phyloP scores from a whole-genome alignment of 148 eudicot species.

The Linanthus parryae region DNA sequence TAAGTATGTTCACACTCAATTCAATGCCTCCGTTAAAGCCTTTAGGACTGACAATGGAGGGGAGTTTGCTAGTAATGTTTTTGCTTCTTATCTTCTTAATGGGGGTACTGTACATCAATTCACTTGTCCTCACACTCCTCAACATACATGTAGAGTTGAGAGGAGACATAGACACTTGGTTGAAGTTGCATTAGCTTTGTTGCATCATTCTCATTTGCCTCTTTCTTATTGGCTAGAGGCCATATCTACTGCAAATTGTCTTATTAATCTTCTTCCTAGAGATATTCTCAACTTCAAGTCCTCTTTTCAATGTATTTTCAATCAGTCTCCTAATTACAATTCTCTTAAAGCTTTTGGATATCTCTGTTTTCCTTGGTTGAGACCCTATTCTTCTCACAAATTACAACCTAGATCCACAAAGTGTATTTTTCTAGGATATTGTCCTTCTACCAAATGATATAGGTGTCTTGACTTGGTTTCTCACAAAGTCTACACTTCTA shows the following conservation, averaged over 20 bases:
- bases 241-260: neutral
- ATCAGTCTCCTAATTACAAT: neutral
- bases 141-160: too few species aligned
- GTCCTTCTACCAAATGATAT: neutral
- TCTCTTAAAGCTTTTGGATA: neutral
- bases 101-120: too few species aligned
- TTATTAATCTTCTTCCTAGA: neutral
- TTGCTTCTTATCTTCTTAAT: too few species aligned
- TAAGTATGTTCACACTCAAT: too few species aligned
- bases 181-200: neutral
- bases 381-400: neutral
- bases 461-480: neutral
- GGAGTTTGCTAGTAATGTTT: too few species aligned
- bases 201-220: neutral
- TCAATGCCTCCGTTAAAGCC: too few species aligned
- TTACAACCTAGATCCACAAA: neutral
- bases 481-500: neutral
- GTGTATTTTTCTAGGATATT: neutral
- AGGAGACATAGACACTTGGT: neutral
- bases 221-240: neutral
- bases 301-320: neutral
- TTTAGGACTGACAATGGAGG: too few species aligned
- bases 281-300: neutral
- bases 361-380: neutral
- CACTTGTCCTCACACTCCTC: too few species aligned